Percentiles rank a stretch among this genome's conserved stretches.
These are phyloP conservation scores for Blastosporella zonata DNA, from an alignment of 1,284 basidiomycete genomes.

Conservation along the genomic window DNA sequence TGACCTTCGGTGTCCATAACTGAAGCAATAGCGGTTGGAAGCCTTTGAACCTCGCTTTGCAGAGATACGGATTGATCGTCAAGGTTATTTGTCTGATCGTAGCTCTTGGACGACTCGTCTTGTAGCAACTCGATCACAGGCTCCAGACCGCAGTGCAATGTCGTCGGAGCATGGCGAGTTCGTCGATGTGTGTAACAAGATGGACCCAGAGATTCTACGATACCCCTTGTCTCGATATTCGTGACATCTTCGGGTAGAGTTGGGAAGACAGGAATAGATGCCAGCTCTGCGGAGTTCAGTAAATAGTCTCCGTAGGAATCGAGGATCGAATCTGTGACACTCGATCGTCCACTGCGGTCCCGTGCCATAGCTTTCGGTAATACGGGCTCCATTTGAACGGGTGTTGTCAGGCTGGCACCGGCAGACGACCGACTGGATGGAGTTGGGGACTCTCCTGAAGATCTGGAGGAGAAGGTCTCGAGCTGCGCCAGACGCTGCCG, in stretches of 20 bases:
- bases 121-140: constrained; percentile 15
- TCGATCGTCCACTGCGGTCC: constrained; percentile 16
- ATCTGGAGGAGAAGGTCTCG: constrained; percentile 21
- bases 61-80: constrained; percentile 34
- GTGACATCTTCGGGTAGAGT: background rate
- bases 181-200: background rate
- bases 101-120: constrained; percentile 34
- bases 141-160: background rate
- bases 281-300: background rate
- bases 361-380: constrained; percentile 9
- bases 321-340: constrained; percentile 23
- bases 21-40: constrained; percentile 18
- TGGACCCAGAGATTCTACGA: background rate
- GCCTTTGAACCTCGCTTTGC: constrained; percentile 33
- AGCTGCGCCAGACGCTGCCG: constrained; percentile 35
- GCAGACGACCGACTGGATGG: constrained; percentile 10
- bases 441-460: constrained; percentile 10
- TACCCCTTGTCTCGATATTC: background rate
- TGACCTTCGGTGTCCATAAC: constrained; percentile 4
- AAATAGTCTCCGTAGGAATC: constrained; percentile 20
- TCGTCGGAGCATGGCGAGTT: background rate
- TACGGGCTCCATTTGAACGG: background rate
- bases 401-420: constrained; percentile 9
- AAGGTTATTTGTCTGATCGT: constrained; percentile 33
- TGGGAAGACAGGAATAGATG: background rate